phyloP scores from a whole-genome alignment of 306 rosid genomes.

The Cicer bijugum region DNA sequence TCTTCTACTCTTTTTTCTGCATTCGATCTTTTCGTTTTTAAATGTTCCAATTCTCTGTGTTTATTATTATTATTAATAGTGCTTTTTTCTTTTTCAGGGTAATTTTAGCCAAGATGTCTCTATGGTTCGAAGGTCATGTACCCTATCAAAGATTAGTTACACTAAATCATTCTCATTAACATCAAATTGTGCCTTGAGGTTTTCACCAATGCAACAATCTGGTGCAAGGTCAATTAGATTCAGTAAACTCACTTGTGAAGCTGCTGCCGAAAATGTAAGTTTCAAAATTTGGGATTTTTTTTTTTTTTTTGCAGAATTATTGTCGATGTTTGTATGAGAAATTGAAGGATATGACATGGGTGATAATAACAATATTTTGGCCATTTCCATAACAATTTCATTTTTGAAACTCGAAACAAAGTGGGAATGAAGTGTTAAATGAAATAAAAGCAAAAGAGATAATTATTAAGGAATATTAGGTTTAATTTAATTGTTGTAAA shows the following conservation, averaged over 20 bases:
- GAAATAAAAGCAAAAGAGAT: no score
- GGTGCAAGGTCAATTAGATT: slow-evolving; percentile 44
- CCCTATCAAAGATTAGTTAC: slow-evolving; percentile 35
- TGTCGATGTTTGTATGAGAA: neutral
- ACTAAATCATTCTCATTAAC: slow-evolving; percentile 46
- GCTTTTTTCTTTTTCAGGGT: slow-evolving; percentile 45
- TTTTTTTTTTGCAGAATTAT: neutral
- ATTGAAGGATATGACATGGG: slow-evolving; percentile 12
- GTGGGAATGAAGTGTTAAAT: neutral
- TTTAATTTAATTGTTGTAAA: no score
- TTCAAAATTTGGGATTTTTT: slow-evolving; percentile 25
- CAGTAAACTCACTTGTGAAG: slow-evolving; percentile 53
- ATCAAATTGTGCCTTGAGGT: slow-evolving; percentile 48
- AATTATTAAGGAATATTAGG: no score
- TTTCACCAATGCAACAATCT: slow-evolving; percentile 42
- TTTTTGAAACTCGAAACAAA: neutral
- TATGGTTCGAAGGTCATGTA: slow-evolving; percentile 41
- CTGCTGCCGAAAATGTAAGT: slow-evolving; percentile 57
- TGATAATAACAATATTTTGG: slow-evolving; percentile 1
- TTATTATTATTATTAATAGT: neutral
- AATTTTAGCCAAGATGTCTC: slow-evolving; percentile 38
- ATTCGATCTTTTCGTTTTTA: no score
- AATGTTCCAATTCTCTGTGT: no score
- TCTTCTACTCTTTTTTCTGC: no score
- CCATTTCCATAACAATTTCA: neutral